Conservation (phyloP, 148 eudicot species). For the Fagopyrum tataricum region DNA sequence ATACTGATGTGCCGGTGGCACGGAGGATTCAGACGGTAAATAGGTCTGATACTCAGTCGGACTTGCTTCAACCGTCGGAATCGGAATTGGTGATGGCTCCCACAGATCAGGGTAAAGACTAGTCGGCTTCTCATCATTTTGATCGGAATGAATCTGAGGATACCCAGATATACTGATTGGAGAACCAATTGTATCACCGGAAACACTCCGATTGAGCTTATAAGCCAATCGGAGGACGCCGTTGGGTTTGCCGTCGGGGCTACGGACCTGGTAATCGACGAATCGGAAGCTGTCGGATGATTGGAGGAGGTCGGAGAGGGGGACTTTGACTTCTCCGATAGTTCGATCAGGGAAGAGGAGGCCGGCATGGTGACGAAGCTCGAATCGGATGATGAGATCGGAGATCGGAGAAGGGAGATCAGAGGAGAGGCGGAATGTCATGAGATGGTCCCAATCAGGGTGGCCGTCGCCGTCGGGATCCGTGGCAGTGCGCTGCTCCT, state of each 20-base stretch:
- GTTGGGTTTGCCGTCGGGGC: constrained; percentile 32
- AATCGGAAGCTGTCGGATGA: constrained; percentile 19
- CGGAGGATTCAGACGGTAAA: background rate
- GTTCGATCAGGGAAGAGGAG: constrained; percentile 25
- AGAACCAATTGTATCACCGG: background rate
- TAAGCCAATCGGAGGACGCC: constrained; percentile 39
- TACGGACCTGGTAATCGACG: constrained; percentile 35
- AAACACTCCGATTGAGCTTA: constrained; percentile 15
- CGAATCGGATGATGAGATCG: constrained; percentile 21
- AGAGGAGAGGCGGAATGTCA: constrained; percentile 23
- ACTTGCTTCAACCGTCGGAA: background rate
- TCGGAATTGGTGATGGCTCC: background rate
- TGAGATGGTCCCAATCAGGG: constrained; percentile 39
- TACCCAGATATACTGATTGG: background rate
- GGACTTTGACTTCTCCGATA: constrained; percentile 40
- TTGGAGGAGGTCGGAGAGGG: constrained; percentile 21
- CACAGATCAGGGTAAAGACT: background rate
- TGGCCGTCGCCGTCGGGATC: constrained; percentile 32
- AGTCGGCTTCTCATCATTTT: background rate
- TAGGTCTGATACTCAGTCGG: background rate
- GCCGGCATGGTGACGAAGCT: constrained; percentile 22
- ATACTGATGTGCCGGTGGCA: background rate
- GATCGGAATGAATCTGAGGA: background rate
- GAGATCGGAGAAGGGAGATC: background rate
- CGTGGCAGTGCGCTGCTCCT: constrained; percentile 35